A percentile compares a stretch with the other conserved stretches of the same genome.
These are phyloP conservation scores for Uronychia binucleata DNA, from an alignment of 73 alveolate species.

Conservation along the genomic window DNA sequence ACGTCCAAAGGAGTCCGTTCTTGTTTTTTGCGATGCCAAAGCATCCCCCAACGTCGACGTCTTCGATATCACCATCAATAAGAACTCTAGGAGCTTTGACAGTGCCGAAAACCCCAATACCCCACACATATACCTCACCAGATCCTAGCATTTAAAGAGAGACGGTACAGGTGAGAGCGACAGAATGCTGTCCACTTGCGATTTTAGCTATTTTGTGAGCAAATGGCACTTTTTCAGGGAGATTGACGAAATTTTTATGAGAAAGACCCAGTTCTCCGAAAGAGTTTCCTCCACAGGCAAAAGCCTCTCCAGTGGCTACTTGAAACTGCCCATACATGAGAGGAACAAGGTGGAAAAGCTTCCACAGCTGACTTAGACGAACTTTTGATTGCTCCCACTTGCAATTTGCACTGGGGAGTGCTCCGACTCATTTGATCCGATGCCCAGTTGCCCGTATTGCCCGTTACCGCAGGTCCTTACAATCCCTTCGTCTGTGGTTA, in stretches of 20 bases:
- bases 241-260: neutral
- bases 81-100: neutral
- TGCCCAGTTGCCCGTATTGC: neutral
- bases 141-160: no score
- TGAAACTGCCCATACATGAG: no score
- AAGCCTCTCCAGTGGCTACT: neutral
- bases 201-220: neutral
- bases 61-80: neutral
- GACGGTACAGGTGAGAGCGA: neutral
- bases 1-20: constrained; percentile 16
- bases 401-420: neutral
- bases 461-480: neutral
- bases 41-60: neutral
- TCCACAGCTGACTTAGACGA: neutral
- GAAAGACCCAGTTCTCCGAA: neutral
- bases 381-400: neutral
- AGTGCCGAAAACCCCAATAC: neutral
- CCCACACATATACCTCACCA: neutral
- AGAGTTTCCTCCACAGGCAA: neutral
- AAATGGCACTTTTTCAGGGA: neutral
- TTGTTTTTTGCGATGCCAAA: neutral
- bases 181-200: neutral
- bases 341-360: neutral
- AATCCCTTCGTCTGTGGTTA: neutral
- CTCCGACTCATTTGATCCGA: neutral